phyloP scores from a whole-genome alignment of 1,139 yeast species.

The Magnusiomyces sp. region DNA sequence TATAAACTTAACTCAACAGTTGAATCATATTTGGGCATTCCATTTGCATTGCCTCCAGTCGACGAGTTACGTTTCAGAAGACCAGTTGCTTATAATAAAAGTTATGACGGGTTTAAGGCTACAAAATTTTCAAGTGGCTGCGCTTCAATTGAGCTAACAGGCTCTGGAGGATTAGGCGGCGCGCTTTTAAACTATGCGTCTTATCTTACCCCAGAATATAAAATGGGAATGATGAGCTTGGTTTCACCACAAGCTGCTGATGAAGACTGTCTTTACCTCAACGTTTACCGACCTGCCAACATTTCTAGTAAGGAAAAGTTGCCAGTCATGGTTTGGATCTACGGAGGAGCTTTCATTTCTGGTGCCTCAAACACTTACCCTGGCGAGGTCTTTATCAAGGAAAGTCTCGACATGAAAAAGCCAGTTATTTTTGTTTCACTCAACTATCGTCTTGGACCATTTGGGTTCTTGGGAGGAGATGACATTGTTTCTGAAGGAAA shows the following conservation, averaged over 20 bases:
- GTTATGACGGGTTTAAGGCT: constrained; percentile 12
- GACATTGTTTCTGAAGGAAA: constrained; percentile 17
- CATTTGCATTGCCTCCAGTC: constrained; percentile 25
- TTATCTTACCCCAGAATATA: no score
- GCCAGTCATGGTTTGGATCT: constrained; percentile 27
- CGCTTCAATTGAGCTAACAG: constrained; percentile 2
- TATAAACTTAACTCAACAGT: not conserved
- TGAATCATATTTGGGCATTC: constrained; percentile 23
- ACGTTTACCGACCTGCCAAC: constrained; percentile 22
- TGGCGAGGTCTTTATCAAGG: constrained; percentile 11
- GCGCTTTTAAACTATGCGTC: not conserved
- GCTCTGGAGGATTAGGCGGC: constrained; percentile 10
- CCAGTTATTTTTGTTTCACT: constrained; percentile 15
- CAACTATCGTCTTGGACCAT: constrained; percentile 25
- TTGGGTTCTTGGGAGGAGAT: constrained; percentile 25
- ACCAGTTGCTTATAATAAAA: constrained; percentile 18
- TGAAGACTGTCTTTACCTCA: constrained; percentile 26
- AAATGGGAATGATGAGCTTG: not conserved
- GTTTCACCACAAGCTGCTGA: not conserved
- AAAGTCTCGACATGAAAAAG: constrained; percentile 17
- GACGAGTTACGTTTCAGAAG: constrained; percentile 20
- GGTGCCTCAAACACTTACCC: constrained; percentile 19
- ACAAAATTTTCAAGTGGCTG: constrained; percentile 18
- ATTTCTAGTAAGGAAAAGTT: constrained; percentile 4
- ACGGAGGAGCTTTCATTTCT: constrained; percentile 27